Percentiles rank a stretch among this genome's conserved stretches.
Conservation (phyloP, 2,329 filamentous ascomycete species). For the Aspergillus sp. region DNA sequence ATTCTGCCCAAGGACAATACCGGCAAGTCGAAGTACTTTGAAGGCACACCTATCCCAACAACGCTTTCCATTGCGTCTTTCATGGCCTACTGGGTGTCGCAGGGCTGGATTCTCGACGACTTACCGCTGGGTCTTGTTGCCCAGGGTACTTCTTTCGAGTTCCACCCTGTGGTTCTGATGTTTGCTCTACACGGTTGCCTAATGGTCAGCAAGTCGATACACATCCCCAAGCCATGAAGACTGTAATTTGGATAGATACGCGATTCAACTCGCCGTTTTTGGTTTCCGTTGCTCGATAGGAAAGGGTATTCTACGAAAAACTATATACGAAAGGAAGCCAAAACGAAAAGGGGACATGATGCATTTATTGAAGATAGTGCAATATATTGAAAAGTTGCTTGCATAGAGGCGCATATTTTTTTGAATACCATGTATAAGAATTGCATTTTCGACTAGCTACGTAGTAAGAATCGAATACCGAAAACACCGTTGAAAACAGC, state of each 20-base stretch:
- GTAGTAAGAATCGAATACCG: too few relatives aligned
- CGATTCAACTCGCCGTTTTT: slow-evolving; percentile 9
- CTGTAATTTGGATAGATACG: slow-evolving; percentile 1
- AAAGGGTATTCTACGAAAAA: slow-evolving; percentile 12
- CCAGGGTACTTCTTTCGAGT: slow-evolving; percentile 65
- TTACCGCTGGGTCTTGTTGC: slow-evolving; percentile 72
- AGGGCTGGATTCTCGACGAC: slow-evolving; percentile 72
- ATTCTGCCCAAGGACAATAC: slow-evolving; percentile 85
- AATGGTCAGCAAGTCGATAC: slow-evolving; percentile 93
- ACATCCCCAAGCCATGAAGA: slow-evolving; percentile 76
- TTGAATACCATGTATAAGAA: too few relatives aligned
- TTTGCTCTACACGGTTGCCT: slow-evolving; percentile 87
- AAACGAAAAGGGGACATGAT: slow-evolving; percentile 7
- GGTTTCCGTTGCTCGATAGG: slow-evolving; percentile 8
- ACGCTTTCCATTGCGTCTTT: slow-evolving; percentile 73
- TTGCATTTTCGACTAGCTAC: too few relatives aligned
- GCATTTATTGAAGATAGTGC: slow-evolving; percentile 11
- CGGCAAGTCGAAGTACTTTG: slow-evolving; percentile 93
- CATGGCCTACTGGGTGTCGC: slow-evolving; percentile 84
- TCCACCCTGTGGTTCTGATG: slow-evolving; percentile 75
- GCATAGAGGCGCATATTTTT: too few relatives aligned
- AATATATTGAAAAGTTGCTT: slow-evolving; percentile 1
- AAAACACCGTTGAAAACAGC: too few relatives aligned
- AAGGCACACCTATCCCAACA: slow-evolving; percentile 93
- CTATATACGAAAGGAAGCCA: slow-evolving; percentile 11